Evolutionary conservation across 192 early-diverging fungal species (phyloP).

Genomic region (Backusella luteola): DNA sequence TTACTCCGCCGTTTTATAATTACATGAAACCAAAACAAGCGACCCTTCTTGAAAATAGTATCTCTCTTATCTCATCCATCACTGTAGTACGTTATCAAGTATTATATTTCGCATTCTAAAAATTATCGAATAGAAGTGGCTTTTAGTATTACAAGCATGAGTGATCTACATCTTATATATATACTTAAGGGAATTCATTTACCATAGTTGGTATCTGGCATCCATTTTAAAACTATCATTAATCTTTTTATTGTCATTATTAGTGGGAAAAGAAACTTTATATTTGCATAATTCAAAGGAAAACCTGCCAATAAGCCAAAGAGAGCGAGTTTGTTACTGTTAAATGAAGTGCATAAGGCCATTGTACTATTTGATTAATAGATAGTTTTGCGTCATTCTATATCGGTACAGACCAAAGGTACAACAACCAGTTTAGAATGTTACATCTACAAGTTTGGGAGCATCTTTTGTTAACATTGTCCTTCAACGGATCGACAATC

Average conservation of each 20-base stretch:
- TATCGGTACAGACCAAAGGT: neutral
- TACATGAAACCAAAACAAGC: neutral
- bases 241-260: too few relatives aligned
- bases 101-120: neutral
- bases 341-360: neutral
- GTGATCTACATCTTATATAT: neutral
- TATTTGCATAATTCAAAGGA: too few relatives aligned
- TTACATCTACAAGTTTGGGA: neutral
- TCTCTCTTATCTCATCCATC: too few relatives aligned
- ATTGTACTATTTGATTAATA: neutral
- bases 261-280: too few relatives aligned
- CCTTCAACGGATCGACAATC: neutral
- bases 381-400: neutral
- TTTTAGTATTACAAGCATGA: neutral
- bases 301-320: too few relatives aligned
- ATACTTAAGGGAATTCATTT: neutral
- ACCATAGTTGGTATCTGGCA: too few relatives aligned
- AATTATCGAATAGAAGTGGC: neutral
- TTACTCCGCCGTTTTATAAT: neutral
- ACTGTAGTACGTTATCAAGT: neutral
- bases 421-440: neutral
- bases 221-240: too few relatives aligned
- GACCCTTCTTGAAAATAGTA: neutral
- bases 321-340: neutral
- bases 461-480: neutral